Evolutionary conservation across 495 filamentous ascomycete species (phyloP), one percentile per base, ranked within the genome.

Genomic region (Xylaria flabelliformis): DNA sequence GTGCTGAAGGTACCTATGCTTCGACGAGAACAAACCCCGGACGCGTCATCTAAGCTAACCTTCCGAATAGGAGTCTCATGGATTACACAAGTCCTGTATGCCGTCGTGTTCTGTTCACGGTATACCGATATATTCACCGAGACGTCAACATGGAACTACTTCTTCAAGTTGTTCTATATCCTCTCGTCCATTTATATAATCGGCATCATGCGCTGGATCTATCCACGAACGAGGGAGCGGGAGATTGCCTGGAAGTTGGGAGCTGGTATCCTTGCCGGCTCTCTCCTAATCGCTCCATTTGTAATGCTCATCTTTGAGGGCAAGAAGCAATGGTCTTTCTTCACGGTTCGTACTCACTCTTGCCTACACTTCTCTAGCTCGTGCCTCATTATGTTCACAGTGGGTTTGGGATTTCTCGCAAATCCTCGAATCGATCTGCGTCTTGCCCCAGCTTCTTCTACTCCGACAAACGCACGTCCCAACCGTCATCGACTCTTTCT

Each of bases 401-500:
- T 84, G 89, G 74, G 84, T 89, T 72, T 97, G 93, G 91, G 88
- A 88, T 59, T 97, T 98, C 82, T 97, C 93, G 13, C 89, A 95
- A 46, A 91, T 96, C 66, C 90, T 98, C 66, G 97, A 99, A 82
- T 94, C 94, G 32, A 88, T 97, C 61, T 94, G 91, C 79, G 90
- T 98, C 13, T 88, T 98, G 19, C 97, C 97, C 0, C 96, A 99
- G 76, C 89, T 98, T 0, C 86, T 97, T 15, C 89, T 98, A 32
- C 90, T 98, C 32, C 92, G 96, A 58, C 94, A 98, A 78, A 98
- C 96, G 26, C 94, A 90, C 42, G 94, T 98, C 3, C 97, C 96
- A 3, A 98, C 97, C 13, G 96, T 97, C 48, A 95, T 99, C 82
- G 93, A 97, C 77, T 96, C 93, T 9, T 97, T 92, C 82, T 99